Evolutionary conservation across 2,329 filamentous ascomycete genomes (phyloP), one percentile per base, ranked within the genome.

Genomic region (Thelonectria olida): DNA sequence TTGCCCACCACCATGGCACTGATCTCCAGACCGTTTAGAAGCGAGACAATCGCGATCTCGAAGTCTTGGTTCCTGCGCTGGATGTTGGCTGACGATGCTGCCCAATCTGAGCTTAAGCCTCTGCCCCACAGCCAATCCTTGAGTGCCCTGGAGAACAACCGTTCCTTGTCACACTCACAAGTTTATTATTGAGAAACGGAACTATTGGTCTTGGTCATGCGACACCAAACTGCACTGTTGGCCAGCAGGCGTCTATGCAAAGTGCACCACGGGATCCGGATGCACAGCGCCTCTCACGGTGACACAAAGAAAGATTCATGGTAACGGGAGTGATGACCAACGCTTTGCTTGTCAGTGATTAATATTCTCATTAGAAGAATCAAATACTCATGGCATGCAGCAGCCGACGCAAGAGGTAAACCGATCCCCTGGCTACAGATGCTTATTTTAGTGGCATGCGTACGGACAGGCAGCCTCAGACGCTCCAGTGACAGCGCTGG

Each of bases 401-500:
- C 51, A 55, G 45, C 36, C 42, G 31, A 50, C 44, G 50, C 41
- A 60, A 58, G 34, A 51, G 62, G 56, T 60, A 45, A 59, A 66
- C 52, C 13, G 53, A 49, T 41, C 65, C 66, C 62, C 59, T 70
- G 65, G 51, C 53, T 54, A 62, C 54, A 67, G 62, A 70, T 70
- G 64, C 66, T 69, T 70, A 64, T 67, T 70, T 70, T 70, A 70
- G 67, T 58, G 59, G 59, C 67, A 70, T 68, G n/a, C n/a, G 54
- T 65, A 60, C 49, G 57, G 52, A 50, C 51, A 23, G 53, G 28
- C 44, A 45, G 27, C 44, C 28, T 39, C 51, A 55, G 51, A 69
- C 60, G 63, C 47, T 71, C 38, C 63, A 71, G 63, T 61, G 49
- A 66, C 62, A 53, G 50, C 19, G 23, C 48, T 20, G 44, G 42